Percentiles rank a stretch among this genome's conserved stretches.
phyloP scores from a whole-genome alignment of 1,139 yeast species.

The Sugiyamaella castrensis region DNA sequence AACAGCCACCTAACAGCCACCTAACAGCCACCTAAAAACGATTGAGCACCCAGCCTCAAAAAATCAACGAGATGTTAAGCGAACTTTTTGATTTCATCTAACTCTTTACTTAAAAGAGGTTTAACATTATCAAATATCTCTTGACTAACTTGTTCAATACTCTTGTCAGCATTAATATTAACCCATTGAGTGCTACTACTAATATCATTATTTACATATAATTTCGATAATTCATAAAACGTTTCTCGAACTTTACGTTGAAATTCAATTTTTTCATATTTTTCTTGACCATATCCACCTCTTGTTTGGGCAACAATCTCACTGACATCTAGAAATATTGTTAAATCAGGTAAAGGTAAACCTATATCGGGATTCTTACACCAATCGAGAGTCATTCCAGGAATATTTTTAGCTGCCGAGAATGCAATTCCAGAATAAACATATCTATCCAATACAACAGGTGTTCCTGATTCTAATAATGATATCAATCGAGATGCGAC shows the following conservation, averaged over 20 bases:
- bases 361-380: slow-evolving; percentile 79
- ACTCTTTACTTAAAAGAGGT: slow-evolving; percentile 1
- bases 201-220: slow-evolving; percentile 7
- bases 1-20: too few relatives aligned
- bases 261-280: slow-evolving; percentile 75
- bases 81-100: slow-evolving; percentile 3
- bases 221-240: slow-evolving; percentile 48
- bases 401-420: slow-evolving; percentile 66
- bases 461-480: slow-evolving; percentile 51
- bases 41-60: too few relatives aligned
- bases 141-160: slow-evolving; percentile 22
- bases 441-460: slow-evolving; percentile 78
- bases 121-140: slow-evolving; percentile 1
- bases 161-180: slow-evolving; percentile 58
- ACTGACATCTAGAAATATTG: slow-evolving; percentile 67
- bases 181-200: slow-evolving; percentile 39
- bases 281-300: slow-evolving; percentile 86
- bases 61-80: background rate
- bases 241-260: slow-evolving; percentile 64
- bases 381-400: slow-evolving; percentile 65
- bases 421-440: slow-evolving; percentile 93
- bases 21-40: too few relatives aligned
- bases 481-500: slow-evolving; percentile 48
- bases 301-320: slow-evolving; percentile 52
- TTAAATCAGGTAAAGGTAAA: slow-evolving; percentile 80